These are phyloP conservation scores for Epichloe coenophiala DNA, from an alignment of 2,329 filamentous ascomycete genomes.

Conservation along the genomic window DNA sequence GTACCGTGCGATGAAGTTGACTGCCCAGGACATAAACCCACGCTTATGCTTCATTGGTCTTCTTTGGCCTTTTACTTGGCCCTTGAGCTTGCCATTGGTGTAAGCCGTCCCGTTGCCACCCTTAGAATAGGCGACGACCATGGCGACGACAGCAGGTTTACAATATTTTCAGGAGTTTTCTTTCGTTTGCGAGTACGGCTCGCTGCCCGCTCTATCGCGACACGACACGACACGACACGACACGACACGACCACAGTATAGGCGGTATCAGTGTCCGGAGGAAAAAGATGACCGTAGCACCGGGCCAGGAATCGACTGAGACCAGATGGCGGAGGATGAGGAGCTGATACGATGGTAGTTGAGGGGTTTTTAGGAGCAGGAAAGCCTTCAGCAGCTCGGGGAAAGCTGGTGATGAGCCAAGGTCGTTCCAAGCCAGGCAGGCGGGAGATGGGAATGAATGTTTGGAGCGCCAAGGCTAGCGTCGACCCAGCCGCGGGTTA, in stretches of 20 bases:
- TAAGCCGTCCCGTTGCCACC: constrained; percentile 27
- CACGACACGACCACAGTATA: too few species aligned
- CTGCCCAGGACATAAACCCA: constrained; percentile 22
- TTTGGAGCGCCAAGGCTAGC: background rate
- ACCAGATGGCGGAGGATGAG: background rate
- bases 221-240: background rate
- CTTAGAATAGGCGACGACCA: constrained; percentile 22
- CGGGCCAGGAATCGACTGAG: background rate
- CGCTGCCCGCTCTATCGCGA: background rate
- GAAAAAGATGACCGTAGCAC: background rate
- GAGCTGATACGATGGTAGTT: background rate
- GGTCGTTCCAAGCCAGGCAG: background rate
- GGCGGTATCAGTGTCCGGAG: background rate
- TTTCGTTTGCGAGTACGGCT: background rate
- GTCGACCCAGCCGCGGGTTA: background rate
- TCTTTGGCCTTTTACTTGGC: constrained; percentile 14
- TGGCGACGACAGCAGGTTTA: background rate
- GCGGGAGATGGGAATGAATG: background rate
- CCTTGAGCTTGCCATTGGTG: constrained; percentile 19
- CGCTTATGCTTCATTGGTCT: constrained; percentile 11
- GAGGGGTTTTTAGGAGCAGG: background rate
- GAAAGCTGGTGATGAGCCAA: background rate
- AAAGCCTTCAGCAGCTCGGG: background rate
- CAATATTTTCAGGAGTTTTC: background rate
- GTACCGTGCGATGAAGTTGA: constrained; percentile 43